Evolutionary conservation across 2,329 filamentous ascomycete species (phyloP).

Genomic region (Colletotrichum sp.): DNA sequence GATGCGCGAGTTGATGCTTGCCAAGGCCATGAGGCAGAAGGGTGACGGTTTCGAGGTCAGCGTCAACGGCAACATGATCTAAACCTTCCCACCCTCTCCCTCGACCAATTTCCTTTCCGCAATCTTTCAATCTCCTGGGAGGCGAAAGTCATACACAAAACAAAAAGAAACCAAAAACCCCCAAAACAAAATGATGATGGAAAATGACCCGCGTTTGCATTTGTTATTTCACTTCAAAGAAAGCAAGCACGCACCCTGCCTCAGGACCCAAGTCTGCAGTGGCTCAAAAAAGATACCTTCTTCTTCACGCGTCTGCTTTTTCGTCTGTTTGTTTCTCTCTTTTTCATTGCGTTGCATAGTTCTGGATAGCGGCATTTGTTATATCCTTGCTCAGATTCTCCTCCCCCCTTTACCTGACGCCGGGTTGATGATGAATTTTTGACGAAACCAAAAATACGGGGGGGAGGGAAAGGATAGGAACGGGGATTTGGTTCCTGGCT

Average conservation of each 20-base stretch:
- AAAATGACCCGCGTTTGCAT: neutral
- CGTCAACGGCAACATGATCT: constrained; percentile 81
- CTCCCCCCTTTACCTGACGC: constrained; percentile 21
- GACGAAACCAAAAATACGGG: constrained; percentile 3
- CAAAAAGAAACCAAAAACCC: neutral
- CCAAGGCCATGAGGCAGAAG: constrained; percentile 85
- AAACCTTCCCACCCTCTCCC: neutral
- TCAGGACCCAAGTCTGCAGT: neutral
- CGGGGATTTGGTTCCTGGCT: constrained; percentile 8
- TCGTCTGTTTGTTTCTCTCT: constrained; percentile 23
- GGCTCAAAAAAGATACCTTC: constrained; percentile 7
- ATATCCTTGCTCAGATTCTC: constrained; percentile 23
- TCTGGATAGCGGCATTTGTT: constrained; percentile 21
- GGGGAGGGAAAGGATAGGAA: constrained; percentile 20
- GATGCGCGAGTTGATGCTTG: constrained; percentile 94
- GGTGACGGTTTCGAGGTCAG: constrained; percentile 82
- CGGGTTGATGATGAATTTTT: constrained; percentile 27
- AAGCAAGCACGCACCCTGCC: neutral
- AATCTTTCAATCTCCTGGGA: constrained; percentile 16
- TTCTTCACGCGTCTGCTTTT: constrained; percentile 19
- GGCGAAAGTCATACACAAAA: neutral
- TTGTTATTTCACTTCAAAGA: neutral
- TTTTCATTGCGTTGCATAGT: constrained; percentile 19
- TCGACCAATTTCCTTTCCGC: neutral
- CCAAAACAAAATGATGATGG: neutral